phyloP scores from a whole-genome alignment of 345 rosid genomes.

The Pugionium dolabratum region DNA sequence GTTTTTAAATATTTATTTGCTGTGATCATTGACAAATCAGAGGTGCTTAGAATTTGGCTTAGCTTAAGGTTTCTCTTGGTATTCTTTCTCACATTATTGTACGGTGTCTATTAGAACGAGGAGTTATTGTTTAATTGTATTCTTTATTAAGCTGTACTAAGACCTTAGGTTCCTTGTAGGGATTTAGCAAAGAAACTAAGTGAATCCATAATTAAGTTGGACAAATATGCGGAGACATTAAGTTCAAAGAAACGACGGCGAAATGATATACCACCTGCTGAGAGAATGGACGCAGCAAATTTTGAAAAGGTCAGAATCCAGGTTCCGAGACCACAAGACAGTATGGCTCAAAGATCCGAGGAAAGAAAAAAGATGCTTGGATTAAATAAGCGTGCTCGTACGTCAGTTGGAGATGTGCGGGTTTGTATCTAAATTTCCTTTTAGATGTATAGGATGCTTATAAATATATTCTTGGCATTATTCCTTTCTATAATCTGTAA shows the following conservation, averaged over 20 bases:
- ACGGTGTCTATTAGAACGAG: constrained; percentile 1
- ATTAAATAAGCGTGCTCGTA: constrained; percentile 74
- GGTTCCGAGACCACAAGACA: constrained; percentile 61
- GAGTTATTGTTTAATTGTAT: not conserved
- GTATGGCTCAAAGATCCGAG: constrained; percentile 63
- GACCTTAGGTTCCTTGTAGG: constrained; percentile 49
- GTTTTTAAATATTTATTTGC: not conserved
- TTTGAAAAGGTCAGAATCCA: constrained; percentile 64
- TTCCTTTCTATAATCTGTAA: constrained; percentile 2
- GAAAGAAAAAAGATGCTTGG: constrained; percentile 75
- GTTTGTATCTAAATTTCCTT: constrained; percentile 54
- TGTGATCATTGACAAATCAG: not conserved
- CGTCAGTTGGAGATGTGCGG: constrained; percentile 68
- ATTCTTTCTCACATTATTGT: not conserved
- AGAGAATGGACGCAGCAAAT: constrained; percentile 61
- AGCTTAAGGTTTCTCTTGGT: not conserved
- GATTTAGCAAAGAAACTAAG: constrained; percentile 65
- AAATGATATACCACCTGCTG: constrained; percentile 55
- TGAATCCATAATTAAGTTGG: constrained; percentile 69
- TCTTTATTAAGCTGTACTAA: constrained; percentile 29
- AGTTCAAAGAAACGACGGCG: constrained; percentile 77
- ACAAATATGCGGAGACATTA: constrained; percentile 65
- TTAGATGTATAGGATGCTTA: constrained; percentile 13
- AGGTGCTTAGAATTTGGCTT: constrained; percentile 3
- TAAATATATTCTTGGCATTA: not conserved